Base-by-base conservation (phyloP, 2,329 filamentous ascomycete genomes). In the Camillea tinctor region DNA sequence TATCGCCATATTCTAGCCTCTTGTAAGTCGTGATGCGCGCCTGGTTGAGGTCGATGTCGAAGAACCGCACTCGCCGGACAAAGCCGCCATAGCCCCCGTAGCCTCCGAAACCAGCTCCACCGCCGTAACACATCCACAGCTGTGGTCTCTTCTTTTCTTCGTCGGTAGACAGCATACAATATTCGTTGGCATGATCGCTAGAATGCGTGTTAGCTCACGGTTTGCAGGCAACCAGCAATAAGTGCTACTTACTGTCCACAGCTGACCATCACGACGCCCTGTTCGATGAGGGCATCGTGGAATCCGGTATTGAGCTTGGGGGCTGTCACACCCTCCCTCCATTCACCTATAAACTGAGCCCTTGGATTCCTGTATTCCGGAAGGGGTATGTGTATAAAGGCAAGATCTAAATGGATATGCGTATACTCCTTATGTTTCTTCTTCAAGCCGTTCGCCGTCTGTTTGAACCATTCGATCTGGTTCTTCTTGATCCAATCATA, bases 101-200 rank as follows among this genome's bases (percentile, higher is more conserved):
- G 0, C 95, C 95, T 58, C 95, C 95, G 69, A 99, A 97, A 1
- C 95, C 95, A 24, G 88, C 86, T 23, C 91, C 95, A 30, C 95
- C 95, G 8, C 88, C 94, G 75, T 98, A 98, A 80, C 95, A 99
- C 93, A 99, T 97, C 95, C 95, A 99, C 2, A 98, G 79, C 26
- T 89, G 84, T 0, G 90, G 88, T 54, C 82, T 82, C n/a, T 80
- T 76, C 21, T 78, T 78, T 26, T 80, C 75, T 49, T 83, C 76
- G 55, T 84, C 75, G 3, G 79, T 75, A 1, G 84, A 87, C 8
- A 97, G 82, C 64, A 91, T 88, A 75, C 95, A 99, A 75, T 97
- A 98, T 72, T 99, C 95, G 73, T 99, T 99, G 66, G 90, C 94
- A 72, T 99, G 95, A 72, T 99, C 95, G 73, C 88, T 91, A 52